Conservation (phyloP, 345 rosid genomes). For the Eucalyptus sp. region DNA sequence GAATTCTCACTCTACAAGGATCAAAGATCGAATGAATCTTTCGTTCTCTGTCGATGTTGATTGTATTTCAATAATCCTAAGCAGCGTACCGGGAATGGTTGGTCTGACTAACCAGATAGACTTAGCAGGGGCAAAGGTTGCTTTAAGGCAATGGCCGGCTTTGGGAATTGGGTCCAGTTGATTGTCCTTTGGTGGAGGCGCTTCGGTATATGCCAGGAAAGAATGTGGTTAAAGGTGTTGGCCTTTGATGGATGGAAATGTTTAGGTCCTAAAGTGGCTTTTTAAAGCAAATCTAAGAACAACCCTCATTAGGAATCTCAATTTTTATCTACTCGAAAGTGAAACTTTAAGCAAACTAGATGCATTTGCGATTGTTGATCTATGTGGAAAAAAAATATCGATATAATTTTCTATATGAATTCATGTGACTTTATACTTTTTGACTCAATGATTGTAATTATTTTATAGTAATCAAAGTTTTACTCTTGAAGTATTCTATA, state of each 20-base stretch:
- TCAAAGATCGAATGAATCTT: neutral
- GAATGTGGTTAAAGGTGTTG: neutral
- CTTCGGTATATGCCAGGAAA: neutral
- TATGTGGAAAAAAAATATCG: neutral
- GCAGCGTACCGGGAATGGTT: neutral
- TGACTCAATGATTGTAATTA: neutral
- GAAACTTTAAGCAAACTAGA: neutral
- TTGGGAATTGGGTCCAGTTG: neutral
- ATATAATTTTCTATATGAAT: neutral
- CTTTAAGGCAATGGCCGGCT: neutral
- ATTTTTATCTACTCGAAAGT: neutral
- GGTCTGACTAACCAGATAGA: too few species aligned
- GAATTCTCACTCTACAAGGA: neutral
- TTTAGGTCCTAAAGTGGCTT: neutral
- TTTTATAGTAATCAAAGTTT: neutral
- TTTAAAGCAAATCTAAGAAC: neutral
- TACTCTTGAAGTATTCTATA: neutral
- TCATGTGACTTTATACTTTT: accelerated
- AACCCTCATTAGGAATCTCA: neutral
- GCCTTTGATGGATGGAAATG: neutral
- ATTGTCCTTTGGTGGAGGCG: neutral
- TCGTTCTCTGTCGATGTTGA: neutral
- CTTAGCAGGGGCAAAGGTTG: neutral
- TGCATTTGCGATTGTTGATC: neutral
- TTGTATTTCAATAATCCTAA: neutral